Percentiles rank a stretch among this genome's conserved stretches.
Evolutionary conservation across 1,139 yeast genomes (phyloP).

Genomic region (Blastobotrys illinoisensis): DNA sequence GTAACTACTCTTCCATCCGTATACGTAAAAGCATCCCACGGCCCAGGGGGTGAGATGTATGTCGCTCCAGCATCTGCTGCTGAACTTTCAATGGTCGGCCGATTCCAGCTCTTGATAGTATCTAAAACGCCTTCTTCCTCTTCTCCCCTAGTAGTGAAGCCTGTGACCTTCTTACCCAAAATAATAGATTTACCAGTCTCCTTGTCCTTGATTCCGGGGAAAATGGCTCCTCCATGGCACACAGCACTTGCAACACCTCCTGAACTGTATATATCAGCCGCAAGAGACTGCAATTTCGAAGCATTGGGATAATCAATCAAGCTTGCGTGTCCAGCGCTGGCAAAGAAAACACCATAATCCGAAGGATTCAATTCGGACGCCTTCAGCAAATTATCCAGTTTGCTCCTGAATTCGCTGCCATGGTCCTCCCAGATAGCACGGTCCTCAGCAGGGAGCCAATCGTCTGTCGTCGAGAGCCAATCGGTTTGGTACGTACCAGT

Average conservation of each 20-base stretch:
- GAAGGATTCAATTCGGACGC: conserved; percentile 30
- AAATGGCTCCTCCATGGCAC: conserved; percentile 61
- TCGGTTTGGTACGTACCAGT: conserved; percentile 52
- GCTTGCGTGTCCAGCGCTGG: conserved; percentile 65
- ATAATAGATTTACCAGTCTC: conserved; percentile 42
- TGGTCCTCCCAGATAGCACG: conserved; percentile 36
- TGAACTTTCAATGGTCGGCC: conserved; percentile 32
- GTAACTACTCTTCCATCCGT: conserved; percentile 53
- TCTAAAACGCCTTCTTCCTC: conserved; percentile 36
- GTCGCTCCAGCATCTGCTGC: conserved; percentile 42
- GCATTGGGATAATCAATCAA: conserved; percentile 53
- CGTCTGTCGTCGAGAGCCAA: conserved; percentile 43
- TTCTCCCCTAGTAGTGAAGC: conserved; percentile 57
- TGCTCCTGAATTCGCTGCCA: conserved; percentile 37
- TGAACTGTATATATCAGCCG: conserved; percentile 42
- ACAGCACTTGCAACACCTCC: conserved; percentile 58
- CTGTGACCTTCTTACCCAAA: conserved; percentile 52
- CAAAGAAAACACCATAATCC: conserved; percentile 51
- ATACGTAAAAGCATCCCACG: conserved; percentile 49
- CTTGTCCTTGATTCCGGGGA: conserved; percentile 42
- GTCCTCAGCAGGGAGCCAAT: conserved; percentile 44
- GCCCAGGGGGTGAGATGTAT: conserved; percentile 42
- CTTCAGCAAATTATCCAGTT: conserved; percentile 27
- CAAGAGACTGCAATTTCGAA: conserved; percentile 41
- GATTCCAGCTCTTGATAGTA: conserved; percentile 34